Evolutionary conservation across 352 stramenopile genomes (phyloP).

Genomic region (Pythium brachiatum): DNA sequence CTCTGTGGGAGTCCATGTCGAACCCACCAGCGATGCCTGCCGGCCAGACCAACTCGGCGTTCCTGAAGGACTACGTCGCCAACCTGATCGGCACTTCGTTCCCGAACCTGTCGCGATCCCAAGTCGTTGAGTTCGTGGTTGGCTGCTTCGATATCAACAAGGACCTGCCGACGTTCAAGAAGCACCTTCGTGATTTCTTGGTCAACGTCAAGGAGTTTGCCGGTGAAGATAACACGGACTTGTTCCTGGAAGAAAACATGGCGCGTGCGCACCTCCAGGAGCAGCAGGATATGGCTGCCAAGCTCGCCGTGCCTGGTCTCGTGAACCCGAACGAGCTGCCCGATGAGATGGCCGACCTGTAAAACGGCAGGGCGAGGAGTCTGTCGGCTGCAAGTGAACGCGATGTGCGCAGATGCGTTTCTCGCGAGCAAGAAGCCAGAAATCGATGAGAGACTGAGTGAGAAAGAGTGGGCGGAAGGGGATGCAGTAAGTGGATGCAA

Average conservation of each 20-base stretch:
- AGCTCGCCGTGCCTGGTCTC: slow-evolving; percentile 88
- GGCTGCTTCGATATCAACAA: slow-evolving; percentile 98
- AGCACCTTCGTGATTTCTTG: slow-evolving; percentile 98
- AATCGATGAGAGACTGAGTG: background rate
- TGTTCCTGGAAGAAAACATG: slow-evolving; percentile 96
- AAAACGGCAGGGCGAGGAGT: slow-evolving; percentile 10
- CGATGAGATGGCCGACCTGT: slow-evolving; percentile 88
- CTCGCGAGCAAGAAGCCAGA: background rate
- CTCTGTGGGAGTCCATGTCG: slow-evolving; percentile 92
- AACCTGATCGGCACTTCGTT: slow-evolving; percentile 97
- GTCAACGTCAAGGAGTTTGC: slow-evolving; percentile 99
- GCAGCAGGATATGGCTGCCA: slow-evolving; percentile 77
- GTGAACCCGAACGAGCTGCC: slow-evolving; percentile 90
- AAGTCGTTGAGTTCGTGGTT: slow-evolving; percentile 97
- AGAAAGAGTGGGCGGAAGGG: background rate
- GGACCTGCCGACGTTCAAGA: slow-evolving; percentile 98
- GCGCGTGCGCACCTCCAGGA: slow-evolving; percentile 84
- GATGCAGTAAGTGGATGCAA: slow-evolving; percentile 3
- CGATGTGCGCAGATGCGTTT: background rate
- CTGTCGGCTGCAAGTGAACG: background rate
- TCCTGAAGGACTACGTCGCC: slow-evolving; percentile 96
- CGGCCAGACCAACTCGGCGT: slow-evolving; percentile 86
- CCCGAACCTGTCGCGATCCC: slow-evolving; percentile 91
- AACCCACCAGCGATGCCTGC: slow-evolving; percentile 57
- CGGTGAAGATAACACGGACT: slow-evolving; percentile 95